Base-by-base conservation (phyloP, 2,329 filamentous ascomycete species). In the Lasiodiplodia hormozganensis region DNA sequence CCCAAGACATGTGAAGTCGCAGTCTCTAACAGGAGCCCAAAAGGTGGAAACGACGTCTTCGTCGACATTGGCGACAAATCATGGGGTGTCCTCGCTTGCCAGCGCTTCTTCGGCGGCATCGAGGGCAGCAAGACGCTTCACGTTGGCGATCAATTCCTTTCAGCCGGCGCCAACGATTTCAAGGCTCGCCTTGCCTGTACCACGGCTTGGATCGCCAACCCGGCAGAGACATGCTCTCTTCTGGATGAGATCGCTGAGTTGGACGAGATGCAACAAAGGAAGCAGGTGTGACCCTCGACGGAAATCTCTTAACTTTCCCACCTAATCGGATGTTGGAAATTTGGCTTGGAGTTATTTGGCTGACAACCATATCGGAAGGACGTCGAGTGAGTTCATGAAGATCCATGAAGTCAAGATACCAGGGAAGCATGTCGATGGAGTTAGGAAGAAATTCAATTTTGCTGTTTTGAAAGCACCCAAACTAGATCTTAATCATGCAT, bases 11-110 rank as follows among this genome's bases (percentile, higher is more conserved):
- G n/a, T 62, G 16, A 14, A 23, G 47, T n/a, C 34, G 14, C 21
- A 5, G 36, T 36, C 34, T 12, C 34, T 40, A 21, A 23, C 36
- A 62, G 16, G 65, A 34, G 34, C n/a, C 40, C 8, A 66, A 65
- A 54, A 86, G 84, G 95, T 66, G 96, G 96, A 12, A 95, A 96
- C 70, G 96, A 99, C 78, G 94, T 98, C 52, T 99, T 99, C 80
- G 94, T 99, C 66, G 96, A 99, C 78, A 97, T 99, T 76, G 96
- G 96, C 68, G 96, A 99, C 82, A 99, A 99, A 82, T 94, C 91
- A 65, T 97, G 94, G 92, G 96, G 96, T 71, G 96, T 99, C 2
- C 86, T 92, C 40, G 93, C 94, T 4, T 97, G 94, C 78, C 96
- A 99, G 82, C 87, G 90, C 69, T 97, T 93, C 84, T 97, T 97